phyloP scores from a whole-genome alignment of 768 basidiomycete species.

The Suillus weaverae region DNA sequence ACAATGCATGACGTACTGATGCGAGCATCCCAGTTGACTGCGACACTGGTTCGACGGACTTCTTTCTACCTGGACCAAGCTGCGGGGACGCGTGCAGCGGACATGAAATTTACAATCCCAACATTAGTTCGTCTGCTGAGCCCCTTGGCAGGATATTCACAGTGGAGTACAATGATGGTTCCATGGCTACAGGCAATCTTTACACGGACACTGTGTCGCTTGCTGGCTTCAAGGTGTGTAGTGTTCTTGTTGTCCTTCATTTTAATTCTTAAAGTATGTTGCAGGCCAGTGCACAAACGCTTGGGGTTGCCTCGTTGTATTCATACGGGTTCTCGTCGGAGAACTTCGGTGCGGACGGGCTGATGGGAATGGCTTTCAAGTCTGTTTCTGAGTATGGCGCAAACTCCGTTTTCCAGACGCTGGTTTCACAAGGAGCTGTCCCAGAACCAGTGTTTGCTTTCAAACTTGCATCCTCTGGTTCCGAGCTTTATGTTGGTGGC shows the following conservation, averaged over 20 bases:
- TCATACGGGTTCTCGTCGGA: constrained; percentile 14
- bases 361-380: constrained; percentile 46
- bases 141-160: constrained; percentile 28
- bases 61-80: constrained; percentile 30
- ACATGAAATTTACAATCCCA: constrained; percentile 38
- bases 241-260: constrained; percentile 7
- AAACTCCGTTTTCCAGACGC: constrained; percentile 43
- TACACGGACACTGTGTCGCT: constrained; percentile 43
- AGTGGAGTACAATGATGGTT: constrained; percentile 45
- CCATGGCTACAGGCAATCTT: constrained; percentile 37
- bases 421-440: constrained; percentile 38
- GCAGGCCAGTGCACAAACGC: constrained; percentile 22
- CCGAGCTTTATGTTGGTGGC: constrained; percentile 44
- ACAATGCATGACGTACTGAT: neutral
- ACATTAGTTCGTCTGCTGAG: constrained; percentile 30
- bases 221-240: constrained; percentile 28
- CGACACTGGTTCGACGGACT: constrained; percentile 37
- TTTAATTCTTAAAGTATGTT: constrained; percentile 16
- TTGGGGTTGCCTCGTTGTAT: constrained; percentile 25
- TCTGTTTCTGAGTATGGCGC: constrained; percentile 36
- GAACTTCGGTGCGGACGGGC: constrained; percentile 28
- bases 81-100: constrained; percentile 32
- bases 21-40: constrained; percentile 25
- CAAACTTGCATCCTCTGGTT: constrained; percentile 36
- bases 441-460: constrained; percentile 38